Conservation (phyloP, 2,329 filamentous ascomycete genomes). For the Trichoderma pleuroti region DNA sequence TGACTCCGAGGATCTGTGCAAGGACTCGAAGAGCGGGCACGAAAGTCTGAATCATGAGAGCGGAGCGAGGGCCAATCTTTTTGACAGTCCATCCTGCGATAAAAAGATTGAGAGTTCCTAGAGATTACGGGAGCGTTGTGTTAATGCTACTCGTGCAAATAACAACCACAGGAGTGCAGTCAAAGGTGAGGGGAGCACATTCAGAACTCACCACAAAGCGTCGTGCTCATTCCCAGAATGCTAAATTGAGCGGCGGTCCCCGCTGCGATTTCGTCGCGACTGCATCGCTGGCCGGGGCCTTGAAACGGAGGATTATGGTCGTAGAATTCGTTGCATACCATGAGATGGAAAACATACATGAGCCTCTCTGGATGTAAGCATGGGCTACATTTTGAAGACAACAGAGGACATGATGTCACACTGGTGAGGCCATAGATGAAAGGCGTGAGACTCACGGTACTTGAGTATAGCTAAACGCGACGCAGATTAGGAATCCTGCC, state of each 20-base stretch:
- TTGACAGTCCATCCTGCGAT: conserved; percentile 66
- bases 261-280: conserved; percentile 59
- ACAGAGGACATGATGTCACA: not conserved
- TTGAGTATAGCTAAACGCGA: conserved; percentile 49
- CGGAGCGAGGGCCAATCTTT: conserved; percentile 58
- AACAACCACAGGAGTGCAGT: not conserved
- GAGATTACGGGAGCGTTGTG: not conserved
- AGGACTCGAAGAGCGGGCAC: conserved; percentile 61
- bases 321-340: conserved; percentile 71
- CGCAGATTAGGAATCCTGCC: conserved; percentile 57
- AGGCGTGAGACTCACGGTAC: conserved; percentile 39
- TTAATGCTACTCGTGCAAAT: not conserved
- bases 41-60: conserved; percentile 60
- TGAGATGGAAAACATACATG: conserved; percentile 65
- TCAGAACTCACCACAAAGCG: conserved; percentile 52
- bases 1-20: conserved; percentile 62
- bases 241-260: conserved; percentile 60
- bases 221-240: conserved; percentile 65
- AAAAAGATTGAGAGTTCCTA: conserved; percentile 59
- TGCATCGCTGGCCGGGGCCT: conserved; percentile 53
- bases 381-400: not conserved
- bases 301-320: conserved; percentile 49
- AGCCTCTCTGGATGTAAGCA: conserved; percentile 32
- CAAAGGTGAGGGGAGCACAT: not conserved
- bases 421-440: not conserved